Evolutionary conservation across 345 rosid genomes (phyloP), one percentile per base, ranked within the genome.

Genomic region (Raphanus sativus): DNA sequence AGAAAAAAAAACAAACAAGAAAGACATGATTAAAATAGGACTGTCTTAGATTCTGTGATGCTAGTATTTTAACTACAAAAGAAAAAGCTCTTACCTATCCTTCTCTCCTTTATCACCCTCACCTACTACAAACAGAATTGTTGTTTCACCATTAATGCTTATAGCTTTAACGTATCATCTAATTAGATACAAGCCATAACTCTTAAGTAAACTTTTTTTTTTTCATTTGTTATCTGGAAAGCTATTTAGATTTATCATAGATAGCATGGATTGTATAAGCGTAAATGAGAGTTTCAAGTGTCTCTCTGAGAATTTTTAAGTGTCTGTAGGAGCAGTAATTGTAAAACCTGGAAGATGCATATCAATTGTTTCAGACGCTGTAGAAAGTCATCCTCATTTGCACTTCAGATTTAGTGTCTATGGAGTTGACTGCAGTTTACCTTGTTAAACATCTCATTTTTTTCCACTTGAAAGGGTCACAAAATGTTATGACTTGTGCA

Each of bases 341-440:
- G 36, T 59, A 67, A 67, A 67, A 67, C 28, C 67, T 45, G 30
- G 60, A 29, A 4, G 11, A 9, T 29, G 32, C 68, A 29, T 72
- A 61, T 61, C 17, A n/a, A 12, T 28, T 66, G 16, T 42, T 42
- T 66, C 1, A 24, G 34, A 42, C 21, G 4, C 36, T 42, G 12
- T 45, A 13, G 17, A 65, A 38, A 11, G 32, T 6, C n/a, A 63
- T 15, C 32, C 54, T 21, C 21, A 21, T 21, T 21, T 48, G 40
- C 25, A 45, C 13, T 45, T 42, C 17, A 12, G 67, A 29, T 15
- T 26, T 42, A 21, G 54, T 48, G 16, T 4, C 17, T 48, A 48
- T 48, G 7, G 6, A 13, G 54, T 48, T 48, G 54, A 48, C 13
- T 48, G 54, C 54, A 4, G 54, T 48, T 48, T 71, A 5, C 3